Conservation (phyloP, 140 eudicot genomes). For the Ambrosia hybrid region DNA sequence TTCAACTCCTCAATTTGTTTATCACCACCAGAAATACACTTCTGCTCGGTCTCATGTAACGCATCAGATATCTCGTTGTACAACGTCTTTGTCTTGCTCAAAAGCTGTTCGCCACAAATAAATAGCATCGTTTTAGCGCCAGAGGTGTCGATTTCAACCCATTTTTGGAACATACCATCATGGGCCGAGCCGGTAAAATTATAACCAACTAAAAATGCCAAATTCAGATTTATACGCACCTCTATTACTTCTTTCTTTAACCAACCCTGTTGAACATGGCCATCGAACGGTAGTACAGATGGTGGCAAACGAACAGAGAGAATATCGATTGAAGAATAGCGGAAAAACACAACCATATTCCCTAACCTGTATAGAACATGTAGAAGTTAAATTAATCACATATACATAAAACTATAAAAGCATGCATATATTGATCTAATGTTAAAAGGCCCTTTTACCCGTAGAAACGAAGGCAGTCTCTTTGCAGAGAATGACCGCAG, state of each 20-base stretch:
- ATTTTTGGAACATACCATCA: too few relatives aligned
- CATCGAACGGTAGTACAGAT: conserved; percentile 55
- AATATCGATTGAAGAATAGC: conserved; percentile 83
- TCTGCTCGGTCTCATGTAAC: conserved; percentile 43
- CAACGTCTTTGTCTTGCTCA: conserved; percentile 54
- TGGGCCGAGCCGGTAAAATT: too few relatives aligned
- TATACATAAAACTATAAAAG: not conserved
- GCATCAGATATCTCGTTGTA: conserved; percentile 53
- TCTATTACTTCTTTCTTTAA: conserved; percentile 63
- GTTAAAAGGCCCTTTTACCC: conserved; percentile 43
- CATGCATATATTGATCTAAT: not conserved
- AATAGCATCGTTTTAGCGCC: too few relatives aligned
- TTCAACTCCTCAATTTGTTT: conserved; percentile 58
- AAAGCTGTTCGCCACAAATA: conserved; percentile 39
- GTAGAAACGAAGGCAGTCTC: conserved; percentile 93
- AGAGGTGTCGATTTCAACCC: too few relatives aligned
- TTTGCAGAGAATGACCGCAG: conserved; percentile 95
- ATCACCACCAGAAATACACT: conserved; percentile 35
- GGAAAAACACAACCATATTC: conserved; percentile 84
- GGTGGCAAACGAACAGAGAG: conserved; percentile 83
- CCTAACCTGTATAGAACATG: conserved; percentile 57
- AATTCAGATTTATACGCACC: conserved; percentile 37
- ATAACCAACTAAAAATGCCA: too few relatives aligned
- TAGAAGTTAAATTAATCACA: not conserved
- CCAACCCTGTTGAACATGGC: conserved; percentile 62